Percentiles rank a stretch among this genome's conserved stretches.
These are phyloP conservation scores for Starmera caribaea DNA, from an alignment of 805 yeast genomes.

Conservation along the genomic window DNA sequence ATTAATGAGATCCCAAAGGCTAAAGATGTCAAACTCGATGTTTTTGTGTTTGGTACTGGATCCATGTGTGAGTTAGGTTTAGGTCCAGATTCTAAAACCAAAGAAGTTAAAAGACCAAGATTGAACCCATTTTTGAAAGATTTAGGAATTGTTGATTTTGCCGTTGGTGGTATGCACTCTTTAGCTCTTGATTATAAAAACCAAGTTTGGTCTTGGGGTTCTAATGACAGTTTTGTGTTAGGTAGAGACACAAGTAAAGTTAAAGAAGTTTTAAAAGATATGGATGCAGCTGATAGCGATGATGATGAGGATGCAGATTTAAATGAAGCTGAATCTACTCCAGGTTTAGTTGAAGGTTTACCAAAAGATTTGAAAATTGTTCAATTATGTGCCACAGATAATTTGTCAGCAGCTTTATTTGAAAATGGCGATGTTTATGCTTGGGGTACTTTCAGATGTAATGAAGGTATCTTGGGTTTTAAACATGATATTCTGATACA, in stretches of 20 bases:
- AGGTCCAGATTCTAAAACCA: slow-evolving; percentile 89
- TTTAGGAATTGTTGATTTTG: slow-evolving; percentile 70
- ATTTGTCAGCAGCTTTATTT: slow-evolving; percentile 70
- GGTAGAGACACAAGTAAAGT: slow-evolving; percentile 76
- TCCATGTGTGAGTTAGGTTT: slow-evolving; percentile 96
- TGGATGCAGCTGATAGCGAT: slow-evolving; percentile 47
- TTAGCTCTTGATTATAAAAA: slow-evolving; percentile 71
- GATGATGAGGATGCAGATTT: slow-evolving; percentile 72
- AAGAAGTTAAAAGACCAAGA: slow-evolving; percentile 94
- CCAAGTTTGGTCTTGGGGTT: slow-evolving; percentile 97
- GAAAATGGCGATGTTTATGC: slow-evolving; percentile 86
- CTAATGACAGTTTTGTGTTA: slow-evolving; percentile 83
- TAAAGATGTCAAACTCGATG: slow-evolving; percentile 38
- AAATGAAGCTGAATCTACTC: slow-evolving; percentile 85
- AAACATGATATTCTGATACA: slow-evolving; percentile 57
- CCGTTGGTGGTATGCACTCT: slow-evolving; percentile 95
- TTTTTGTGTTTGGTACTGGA: slow-evolving; percentile 94
- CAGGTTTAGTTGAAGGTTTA: slow-evolving; percentile 61
- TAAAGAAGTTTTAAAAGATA: slow-evolving; percentile 56
- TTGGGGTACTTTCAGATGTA: slow-evolving; percentile 95
- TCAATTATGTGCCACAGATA: slow-evolving; percentile 87
- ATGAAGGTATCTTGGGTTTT: slow-evolving; percentile 87
- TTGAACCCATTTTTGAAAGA: slow-evolving; percentile 71
- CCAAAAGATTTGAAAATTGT: slow-evolving; percentile 55
- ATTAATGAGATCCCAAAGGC: slow-evolving; percentile 17